Evolutionary conservation across 306 rosid species (phyloP).

Genomic region (Cucurbita moschata): DNA sequence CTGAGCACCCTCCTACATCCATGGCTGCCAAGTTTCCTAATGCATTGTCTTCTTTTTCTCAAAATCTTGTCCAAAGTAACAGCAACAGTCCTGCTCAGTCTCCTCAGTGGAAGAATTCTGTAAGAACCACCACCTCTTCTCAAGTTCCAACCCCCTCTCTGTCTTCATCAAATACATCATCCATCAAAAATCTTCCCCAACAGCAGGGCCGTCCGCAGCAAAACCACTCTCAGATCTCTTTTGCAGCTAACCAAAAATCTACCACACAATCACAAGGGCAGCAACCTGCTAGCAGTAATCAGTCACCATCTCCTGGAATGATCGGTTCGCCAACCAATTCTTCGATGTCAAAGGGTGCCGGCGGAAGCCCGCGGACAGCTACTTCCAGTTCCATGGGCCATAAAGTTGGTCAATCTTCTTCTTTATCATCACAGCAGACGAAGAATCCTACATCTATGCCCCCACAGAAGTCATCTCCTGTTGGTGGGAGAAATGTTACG

Average conservation of each 20-base stretch:
- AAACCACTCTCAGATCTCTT: conserved; percentile 67
- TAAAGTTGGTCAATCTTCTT: conserved; percentile 50
- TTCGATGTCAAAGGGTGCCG: conserved; percentile 66
- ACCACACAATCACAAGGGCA: conserved; percentile 43
- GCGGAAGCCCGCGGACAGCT: conserved; percentile 84
- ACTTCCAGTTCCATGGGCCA: conserved; percentile 39
- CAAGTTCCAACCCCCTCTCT: conserved; percentile 43
- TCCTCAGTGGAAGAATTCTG: conserved; percentile 79
- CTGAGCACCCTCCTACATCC: conserved; percentile 59
- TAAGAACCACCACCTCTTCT: conserved; percentile 34
- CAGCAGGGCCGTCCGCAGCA: conserved; percentile 66
- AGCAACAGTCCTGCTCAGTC: conserved; percentile 55
- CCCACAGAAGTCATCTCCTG: conserved; percentile 68
- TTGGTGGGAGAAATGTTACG: conserved; percentile 54
- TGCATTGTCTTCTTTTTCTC: conserved; percentile 52
- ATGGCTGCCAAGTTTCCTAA: conserved; percentile 62
- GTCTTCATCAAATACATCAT: conserved; percentile 41
- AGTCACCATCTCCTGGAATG: conserved; percentile 64
- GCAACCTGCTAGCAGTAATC: conserved; percentile 35
- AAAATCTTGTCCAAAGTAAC: conserved; percentile 55
- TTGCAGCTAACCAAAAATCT: conserved; percentile 55
- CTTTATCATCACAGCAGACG: conserved; percentile 57
- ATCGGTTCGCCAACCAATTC: conserved; percentile 85
- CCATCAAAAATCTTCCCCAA: conserved; percentile 44
- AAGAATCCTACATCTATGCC: conserved; percentile 38